Conservation (phyloP, 257 asterid genomes). For the Eucommia ulmoides region DNA sequence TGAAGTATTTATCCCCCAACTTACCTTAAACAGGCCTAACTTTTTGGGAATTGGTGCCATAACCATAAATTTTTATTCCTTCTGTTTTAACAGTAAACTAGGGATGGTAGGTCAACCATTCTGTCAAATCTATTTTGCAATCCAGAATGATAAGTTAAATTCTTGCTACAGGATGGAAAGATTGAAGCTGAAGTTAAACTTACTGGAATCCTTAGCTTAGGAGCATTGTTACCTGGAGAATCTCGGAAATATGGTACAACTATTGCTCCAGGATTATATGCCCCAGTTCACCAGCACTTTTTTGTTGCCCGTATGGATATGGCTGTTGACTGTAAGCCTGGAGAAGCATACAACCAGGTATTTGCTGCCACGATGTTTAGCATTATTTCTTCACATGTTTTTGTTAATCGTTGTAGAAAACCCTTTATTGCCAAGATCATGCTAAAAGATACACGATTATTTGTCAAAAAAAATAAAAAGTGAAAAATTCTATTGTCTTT, state of each 20-base stretch:
- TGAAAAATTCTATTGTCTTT: neutral
- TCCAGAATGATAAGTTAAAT: conserved; percentile 3
- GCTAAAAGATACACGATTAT: no score
- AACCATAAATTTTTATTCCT: no score
- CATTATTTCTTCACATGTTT: no score
- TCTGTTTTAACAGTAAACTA: no score
- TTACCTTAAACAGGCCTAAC: no score
- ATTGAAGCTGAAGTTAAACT: conserved; percentile 97
- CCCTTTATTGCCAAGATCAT: conserved; percentile 3
- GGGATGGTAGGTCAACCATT: no score
- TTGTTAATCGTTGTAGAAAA: no score
- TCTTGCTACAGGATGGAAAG: conserved; percentile 73
- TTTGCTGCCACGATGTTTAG: no score
- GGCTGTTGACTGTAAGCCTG: conserved; percentile 92
- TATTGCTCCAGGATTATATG: conserved; percentile 91
- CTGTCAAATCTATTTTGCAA: no score
- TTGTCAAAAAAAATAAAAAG: no score
- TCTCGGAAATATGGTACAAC: conserved; percentile 81
- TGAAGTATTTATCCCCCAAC: no score
- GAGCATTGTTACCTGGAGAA: conserved; percentile 86
- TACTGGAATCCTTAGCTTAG: conserved; percentile 91
- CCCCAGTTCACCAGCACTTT: conserved; percentile 96
- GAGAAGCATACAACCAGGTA: conserved; percentile 93
- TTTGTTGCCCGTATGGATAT: conserved; percentile 98
- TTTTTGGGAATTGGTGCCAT: no score